Evolutionary conservation across 805 yeast species (phyloP).

Genomic region (Barnettozyma vustinii): DNA sequence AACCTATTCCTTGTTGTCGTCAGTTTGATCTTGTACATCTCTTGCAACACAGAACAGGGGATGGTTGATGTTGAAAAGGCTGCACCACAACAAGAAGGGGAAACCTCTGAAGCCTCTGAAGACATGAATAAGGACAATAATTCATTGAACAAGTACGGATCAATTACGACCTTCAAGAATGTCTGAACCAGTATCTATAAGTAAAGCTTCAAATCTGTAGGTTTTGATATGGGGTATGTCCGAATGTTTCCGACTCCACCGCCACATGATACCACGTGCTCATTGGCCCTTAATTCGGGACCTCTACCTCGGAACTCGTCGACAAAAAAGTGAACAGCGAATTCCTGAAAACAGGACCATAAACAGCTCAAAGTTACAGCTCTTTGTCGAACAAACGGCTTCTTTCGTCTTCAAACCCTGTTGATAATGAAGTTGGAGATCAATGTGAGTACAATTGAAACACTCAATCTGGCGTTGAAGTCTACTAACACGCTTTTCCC

Average conservation of each 20-base stretch:
- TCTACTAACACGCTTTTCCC: slow-evolving; percentile 3
- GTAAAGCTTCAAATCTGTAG: too few relatives aligned
- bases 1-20: slow-evolving; percentile 28
- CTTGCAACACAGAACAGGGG: slow-evolving; percentile 31
- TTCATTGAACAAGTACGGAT: not conserved
- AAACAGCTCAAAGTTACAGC: not conserved
- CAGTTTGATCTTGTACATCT: slow-evolving; percentile 23
- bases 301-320: not conserved
- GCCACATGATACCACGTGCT: not conserved
- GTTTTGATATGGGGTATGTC: too few relatives aligned
- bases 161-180: too few relatives aligned
- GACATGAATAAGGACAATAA: too few relatives aligned
- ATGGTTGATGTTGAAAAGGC: slow-evolving; percentile 22
- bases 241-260: too few relatives aligned
- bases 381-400: not conserved
- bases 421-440: slow-evolving; percentile 23
- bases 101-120: not conserved
- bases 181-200: too few relatives aligned
- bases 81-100: not conserved
- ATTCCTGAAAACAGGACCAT: not conserved
- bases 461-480: not conserved
- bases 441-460: slow-evolving; percentile 16
- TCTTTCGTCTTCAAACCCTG: not conserved
- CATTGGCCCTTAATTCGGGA: too few relatives aligned
- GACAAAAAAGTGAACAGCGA: slow-evolving; percentile 2